Evolutionary conservation across 2,329 filamentous ascomycete genomes (phyloP).

Genomic region (Hypoxylon sp.): DNA sequence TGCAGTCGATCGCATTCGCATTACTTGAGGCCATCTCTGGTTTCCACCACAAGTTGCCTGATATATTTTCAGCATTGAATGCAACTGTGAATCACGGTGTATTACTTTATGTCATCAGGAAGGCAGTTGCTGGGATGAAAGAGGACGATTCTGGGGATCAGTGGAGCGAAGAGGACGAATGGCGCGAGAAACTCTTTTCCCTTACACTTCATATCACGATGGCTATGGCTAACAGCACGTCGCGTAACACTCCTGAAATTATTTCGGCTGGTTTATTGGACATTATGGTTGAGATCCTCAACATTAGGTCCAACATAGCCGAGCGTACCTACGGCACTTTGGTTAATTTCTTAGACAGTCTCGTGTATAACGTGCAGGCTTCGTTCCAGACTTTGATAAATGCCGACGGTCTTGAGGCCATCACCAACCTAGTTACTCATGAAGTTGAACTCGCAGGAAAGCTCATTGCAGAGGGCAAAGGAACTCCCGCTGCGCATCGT

Average conservation of each 20-base stretch:
- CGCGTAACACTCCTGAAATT: constrained; percentile 71
- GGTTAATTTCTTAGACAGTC: constrained; percentile 87
- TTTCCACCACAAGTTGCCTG: constrained; percentile 80
- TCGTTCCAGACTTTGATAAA: constrained; percentile 87
- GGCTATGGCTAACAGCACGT: constrained; percentile 68
- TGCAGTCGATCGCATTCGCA: constrained; percentile 86
- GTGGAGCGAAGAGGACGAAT: constrained; percentile 82
- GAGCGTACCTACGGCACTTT: constrained; percentile 87
- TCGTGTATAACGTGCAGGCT: constrained; percentile 87
- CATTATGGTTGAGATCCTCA: constrained; percentile 89
- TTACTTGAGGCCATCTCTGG: constrained; percentile 88
- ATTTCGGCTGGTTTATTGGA: constrained; percentile 91
- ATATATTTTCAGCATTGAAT: constrained; percentile 91
- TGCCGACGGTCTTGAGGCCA: constrained; percentile 87
- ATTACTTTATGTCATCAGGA: constrained; percentile 91
- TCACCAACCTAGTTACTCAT: constrained; percentile 87
- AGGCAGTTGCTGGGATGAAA: constrained; percentile 87
- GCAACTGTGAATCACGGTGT: constrained; percentile 97
- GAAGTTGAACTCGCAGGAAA: constrained; percentile 80
- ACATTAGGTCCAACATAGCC: constrained; percentile 83
- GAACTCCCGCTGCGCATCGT: constrained; percentile 78
- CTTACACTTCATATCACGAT: constrained; percentile 85
- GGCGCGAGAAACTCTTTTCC: constrained; percentile 92
- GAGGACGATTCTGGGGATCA: constrained; percentile 70
- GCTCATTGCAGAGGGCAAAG: constrained; percentile 76